A percentile compares a stretch with the other conserved stretches of the same genome.
Evolutionary conservation across 2,329 filamentous ascomycete genomes (phyloP).

Genomic region (Kalaharituber pfeilii): DNA sequence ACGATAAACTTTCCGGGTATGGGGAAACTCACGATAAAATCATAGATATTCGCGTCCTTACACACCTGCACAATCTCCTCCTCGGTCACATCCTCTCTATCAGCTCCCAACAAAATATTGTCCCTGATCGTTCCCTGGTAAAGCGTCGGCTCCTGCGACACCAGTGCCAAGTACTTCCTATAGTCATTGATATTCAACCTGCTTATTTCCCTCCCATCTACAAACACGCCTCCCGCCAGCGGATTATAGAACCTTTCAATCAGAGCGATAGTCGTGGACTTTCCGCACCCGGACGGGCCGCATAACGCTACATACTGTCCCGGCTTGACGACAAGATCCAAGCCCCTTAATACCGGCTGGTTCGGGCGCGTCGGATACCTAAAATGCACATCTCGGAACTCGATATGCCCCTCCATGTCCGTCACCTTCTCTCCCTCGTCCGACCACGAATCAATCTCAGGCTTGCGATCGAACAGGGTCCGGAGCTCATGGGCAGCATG

Average conservation of each 20-base stretch:
- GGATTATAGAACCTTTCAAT: conserved; percentile 93
- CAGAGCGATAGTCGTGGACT: conserved; percentile 75
- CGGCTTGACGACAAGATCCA: conserved; percentile 55
- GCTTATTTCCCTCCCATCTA: conserved; percentile 71
- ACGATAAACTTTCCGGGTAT: conserved; percentile 14
- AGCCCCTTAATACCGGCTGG: conserved; percentile 74
- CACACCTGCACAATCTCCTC: conserved; percentile 60
- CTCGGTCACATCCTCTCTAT: conserved; percentile 50
- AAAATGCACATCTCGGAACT: conserved; percentile 88
- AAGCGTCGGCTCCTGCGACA: conserved; percentile 84
- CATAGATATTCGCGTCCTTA: conserved; percentile 67
- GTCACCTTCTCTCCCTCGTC: conserved; percentile 43
- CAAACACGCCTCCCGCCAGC: conserved; percentile 56
- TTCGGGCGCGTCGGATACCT: conserved; percentile 81
- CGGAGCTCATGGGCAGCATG: conserved; percentile 67
- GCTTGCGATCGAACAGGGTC: conserved; percentile 64
- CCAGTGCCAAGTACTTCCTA: conserved; percentile 64
- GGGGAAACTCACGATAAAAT: conserved; percentile 50
- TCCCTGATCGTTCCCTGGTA: conserved; percentile 86
- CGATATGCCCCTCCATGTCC: conserved; percentile 56
- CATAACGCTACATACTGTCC: conserved; percentile 80
- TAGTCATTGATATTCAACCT: conserved; percentile 72
- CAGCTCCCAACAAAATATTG: conserved; percentile 67
- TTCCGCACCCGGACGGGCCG: conserved; percentile 85
- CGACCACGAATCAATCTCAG: conserved; percentile 68